Percentiles rank a stretch among this genome's conserved stretches.
Conservation (phyloP, 2,329 filamentous ascomycete species). For the Colletotrichum euphorbiae region DNA sequence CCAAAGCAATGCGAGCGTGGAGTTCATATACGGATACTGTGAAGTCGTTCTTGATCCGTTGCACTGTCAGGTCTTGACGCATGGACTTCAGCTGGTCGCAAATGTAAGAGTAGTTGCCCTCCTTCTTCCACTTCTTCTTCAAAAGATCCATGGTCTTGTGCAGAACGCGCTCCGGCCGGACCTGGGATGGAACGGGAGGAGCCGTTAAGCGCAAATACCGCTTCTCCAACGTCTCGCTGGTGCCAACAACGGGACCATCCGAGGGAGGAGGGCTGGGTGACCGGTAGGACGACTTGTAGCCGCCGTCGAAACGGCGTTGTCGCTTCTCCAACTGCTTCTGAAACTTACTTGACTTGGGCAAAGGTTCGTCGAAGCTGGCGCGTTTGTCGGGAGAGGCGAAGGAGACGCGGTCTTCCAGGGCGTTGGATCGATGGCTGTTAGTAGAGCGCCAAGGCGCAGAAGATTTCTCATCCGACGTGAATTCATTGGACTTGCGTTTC, state of each 20-base stretch:
- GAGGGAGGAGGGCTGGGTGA: slow-evolving; percentile 68
- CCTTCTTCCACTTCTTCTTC: slow-evolving; percentile 93
- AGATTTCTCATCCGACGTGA: slow-evolving; percentile 63
- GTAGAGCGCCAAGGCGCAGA: slow-evolving; percentile 80
- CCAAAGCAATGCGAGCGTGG: slow-evolving; percentile 95
- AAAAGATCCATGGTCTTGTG: slow-evolving; percentile 87
- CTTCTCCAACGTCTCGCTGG: slow-evolving; percentile 88
- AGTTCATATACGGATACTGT: slow-evolving; percentile 97
- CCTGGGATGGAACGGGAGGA: slow-evolving; percentile 86
- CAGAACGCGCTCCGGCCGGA: slow-evolving; percentile 84
- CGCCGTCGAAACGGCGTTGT: slow-evolving; percentile 84
- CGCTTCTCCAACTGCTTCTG: slow-evolving; percentile 88
- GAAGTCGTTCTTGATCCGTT: slow-evolving; percentile 96
- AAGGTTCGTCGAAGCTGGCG: slow-evolving; percentile 55
- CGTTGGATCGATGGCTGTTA: slow-evolving; percentile 60
- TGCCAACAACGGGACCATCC: slow-evolving; percentile 83
- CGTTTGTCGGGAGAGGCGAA: slow-evolving; percentile 65
- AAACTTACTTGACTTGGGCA: slow-evolving; percentile 82
- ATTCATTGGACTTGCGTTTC: slow-evolving; percentile 86
- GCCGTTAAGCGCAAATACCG: slow-evolving; percentile 93
- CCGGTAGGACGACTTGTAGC: slow-evolving; percentile 67
- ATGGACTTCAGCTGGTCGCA: slow-evolving; percentile 99
- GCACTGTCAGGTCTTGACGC: slow-evolving; percentile 96
- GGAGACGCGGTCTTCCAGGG: slow-evolving; percentile 82
- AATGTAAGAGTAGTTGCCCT: slow-evolving; percentile 96